A percentile compares a stretch with the other conserved stretches of the same genome.
These are phyloP conservation scores for Candida odintsovae DNA, from an alignment of 805 yeast species.

Conservation along the genomic window DNA sequence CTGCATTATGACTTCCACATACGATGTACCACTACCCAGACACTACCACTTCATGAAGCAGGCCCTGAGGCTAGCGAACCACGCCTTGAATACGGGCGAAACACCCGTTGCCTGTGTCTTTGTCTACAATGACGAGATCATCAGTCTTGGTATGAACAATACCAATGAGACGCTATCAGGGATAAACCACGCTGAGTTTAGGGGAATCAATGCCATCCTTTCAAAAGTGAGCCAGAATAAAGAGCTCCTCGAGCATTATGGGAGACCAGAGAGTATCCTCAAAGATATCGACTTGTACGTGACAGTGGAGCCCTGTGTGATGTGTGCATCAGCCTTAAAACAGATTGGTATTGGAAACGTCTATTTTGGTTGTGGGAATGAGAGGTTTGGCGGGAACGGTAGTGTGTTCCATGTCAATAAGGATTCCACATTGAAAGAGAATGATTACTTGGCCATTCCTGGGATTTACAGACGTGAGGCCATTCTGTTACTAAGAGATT, in stretches of 20 bases:
- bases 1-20: neutral
- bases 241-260: conserved; percentile 13
- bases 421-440: conserved; percentile 30
- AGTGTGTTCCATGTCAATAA: conserved; percentile 61
- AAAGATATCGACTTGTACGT: conserved; percentile 69
- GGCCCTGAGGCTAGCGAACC: conserved; percentile 52
- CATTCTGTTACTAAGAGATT: conserved; percentile 69
- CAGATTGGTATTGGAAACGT: conserved; percentile 73
- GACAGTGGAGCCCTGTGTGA: conserved; percentile 95
- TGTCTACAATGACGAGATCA: conserved; percentile 45
- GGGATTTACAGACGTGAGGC: conserved; percentile 82
- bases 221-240: conserved; percentile 23
- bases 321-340: conserved; percentile 91
- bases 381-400: conserved; percentile 95
- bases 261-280: conserved; percentile 33
- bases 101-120: conserved; percentile 85
- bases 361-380: conserved; percentile 90
- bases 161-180: conserved; percentile 85
- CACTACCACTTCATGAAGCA: conserved; percentile 39
- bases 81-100: conserved; percentile 62
- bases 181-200: conserved; percentile 87
- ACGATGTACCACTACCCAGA: neutral
- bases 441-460: conserved; percentile 54
- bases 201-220: conserved; percentile 59
- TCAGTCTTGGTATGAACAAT: conserved; percentile 78